These are phyloP conservation scores for Emericellopsis terricola DNA, from an alignment of 495 filamentous ascomycete genomes.

Conservation along the genomic window DNA sequence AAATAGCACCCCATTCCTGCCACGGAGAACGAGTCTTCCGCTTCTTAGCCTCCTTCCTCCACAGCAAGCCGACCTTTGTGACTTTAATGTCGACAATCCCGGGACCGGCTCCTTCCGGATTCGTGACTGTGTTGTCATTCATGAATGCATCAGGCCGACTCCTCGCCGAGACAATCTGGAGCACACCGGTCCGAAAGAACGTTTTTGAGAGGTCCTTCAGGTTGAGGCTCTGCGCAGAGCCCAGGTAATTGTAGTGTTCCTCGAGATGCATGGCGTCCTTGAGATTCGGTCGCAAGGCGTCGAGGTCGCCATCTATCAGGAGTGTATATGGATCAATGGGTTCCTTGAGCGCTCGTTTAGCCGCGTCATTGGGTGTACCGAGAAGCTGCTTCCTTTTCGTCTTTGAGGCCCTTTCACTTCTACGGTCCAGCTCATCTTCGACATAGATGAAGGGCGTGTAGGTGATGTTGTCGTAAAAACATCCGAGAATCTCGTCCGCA, in stretches of 20 bases:
- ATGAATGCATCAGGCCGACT: slow-evolving; percentile 93
- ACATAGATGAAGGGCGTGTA: slow-evolving; percentile 97
- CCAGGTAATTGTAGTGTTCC: slow-evolving; percentile 78
- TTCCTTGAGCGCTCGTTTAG: slow-evolving; percentile 50
- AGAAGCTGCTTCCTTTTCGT: slow-evolving; percentile 46
- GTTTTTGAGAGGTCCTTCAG: slow-evolving; percentile 63
- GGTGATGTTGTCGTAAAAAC: slow-evolving; percentile 94
- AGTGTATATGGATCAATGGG: slow-evolving; percentile 90
- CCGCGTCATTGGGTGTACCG: slow-evolving; percentile 40
- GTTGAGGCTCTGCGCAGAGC: slow-evolving; percentile 54
- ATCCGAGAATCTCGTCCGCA: slow-evolving; percentile 79
- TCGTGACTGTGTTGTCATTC: slow-evolving; percentile 62
- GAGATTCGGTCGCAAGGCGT: slow-evolving; percentile 61
- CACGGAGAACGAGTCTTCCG: slow-evolving; percentile 90
- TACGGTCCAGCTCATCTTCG: slow-evolving; percentile 77
- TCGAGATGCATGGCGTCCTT: slow-evolving; percentile 86
- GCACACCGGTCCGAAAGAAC: slow-evolving; percentile 73
- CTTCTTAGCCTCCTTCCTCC: slow-evolving; percentile 89
- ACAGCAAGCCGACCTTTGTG: slow-evolving; percentile 86
- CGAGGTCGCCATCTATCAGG: slow-evolving; percentile 76
- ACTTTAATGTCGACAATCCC: slow-evolving; percentile 95
- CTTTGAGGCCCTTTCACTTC: slow-evolving; percentile 55
- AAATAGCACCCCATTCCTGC: slow-evolving; percentile 95
- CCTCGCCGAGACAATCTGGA: slow-evolving; percentile 85
- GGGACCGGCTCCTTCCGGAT: slow-evolving; percentile 73